These are phyloP conservation scores for Iodosphaeria phyllophila DNA, from an alignment of 2,329 filamentous ascomycete genomes.

Conservation along the genomic window DNA sequence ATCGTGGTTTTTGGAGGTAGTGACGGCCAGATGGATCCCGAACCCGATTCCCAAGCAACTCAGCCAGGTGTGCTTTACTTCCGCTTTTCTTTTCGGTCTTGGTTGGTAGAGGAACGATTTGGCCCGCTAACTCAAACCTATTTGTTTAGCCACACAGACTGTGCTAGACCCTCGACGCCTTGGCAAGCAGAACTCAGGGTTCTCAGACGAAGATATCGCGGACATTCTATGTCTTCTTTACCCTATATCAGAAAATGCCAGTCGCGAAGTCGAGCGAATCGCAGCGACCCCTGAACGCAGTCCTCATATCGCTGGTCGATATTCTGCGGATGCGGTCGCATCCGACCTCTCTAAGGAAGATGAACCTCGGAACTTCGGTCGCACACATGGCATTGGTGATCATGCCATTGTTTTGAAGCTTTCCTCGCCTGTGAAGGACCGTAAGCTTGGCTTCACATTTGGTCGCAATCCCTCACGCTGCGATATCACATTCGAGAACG, in stretches of 20 bases:
- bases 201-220: constrained; percentile 64
- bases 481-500: constrained; percentile 51
- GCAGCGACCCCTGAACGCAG: constrained; percentile 21
- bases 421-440: constrained; percentile 53
- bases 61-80: no score
- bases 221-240: constrained; percentile 83
- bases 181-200: constrained; percentile 65
- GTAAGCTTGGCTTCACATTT: constrained; percentile 62
- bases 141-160: constrained; percentile 48
- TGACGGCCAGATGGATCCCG: no score
- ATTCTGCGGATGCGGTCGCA: constrained; percentile 28
- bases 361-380: constrained; percentile 25
- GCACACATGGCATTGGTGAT: constrained; percentile 32
- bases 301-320: constrained; percentile 28
- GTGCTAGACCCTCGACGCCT: constrained; percentile 64
- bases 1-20: no score
- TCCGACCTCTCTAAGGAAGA: constrained; percentile 33
- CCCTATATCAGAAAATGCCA: constrained; percentile 55
- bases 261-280: constrained; percentile 43
- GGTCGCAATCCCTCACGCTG: constrained; percentile 56
- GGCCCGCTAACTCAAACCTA: no score
- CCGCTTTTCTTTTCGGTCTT: no score
- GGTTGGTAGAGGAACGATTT: no score
- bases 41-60: no score
- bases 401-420: constrained; percentile 66